Evolutionary conservation across 805 yeast genomes (phyloP).

Genomic region (Yamadazyma scolyti): DNA sequence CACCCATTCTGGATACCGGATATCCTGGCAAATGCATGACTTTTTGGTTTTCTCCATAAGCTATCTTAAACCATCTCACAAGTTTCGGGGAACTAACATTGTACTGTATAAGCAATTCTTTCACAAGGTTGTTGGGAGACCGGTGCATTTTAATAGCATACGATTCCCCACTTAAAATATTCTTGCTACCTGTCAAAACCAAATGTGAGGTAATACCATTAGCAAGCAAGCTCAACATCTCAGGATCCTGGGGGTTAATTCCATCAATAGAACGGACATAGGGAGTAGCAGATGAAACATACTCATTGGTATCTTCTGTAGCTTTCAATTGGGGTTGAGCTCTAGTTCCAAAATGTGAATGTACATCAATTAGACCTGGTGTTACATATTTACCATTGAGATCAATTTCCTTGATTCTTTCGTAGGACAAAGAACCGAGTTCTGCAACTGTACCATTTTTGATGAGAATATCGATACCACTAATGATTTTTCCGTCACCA

Average conservation of each 20-base stretch:
- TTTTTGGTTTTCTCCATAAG: constrained; percentile 7
- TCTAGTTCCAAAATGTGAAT: constrained; percentile 9
- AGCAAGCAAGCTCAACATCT: constrained; percentile 3
- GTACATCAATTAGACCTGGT: constrained; percentile 7
- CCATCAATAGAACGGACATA: constrained; percentile 8
- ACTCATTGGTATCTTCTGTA: constrained; percentile 8
- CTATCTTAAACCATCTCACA: constrained; percentile 7
- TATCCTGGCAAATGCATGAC: constrained; percentile 1
- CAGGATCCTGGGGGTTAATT: constrained; percentile 6
- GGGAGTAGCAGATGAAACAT: constrained; percentile 4
- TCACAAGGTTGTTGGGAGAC: constrained; percentile 4
- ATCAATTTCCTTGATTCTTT: not conserved
- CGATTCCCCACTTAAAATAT: constrained; percentile 7
- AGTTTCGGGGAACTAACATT: constrained; percentile 2
- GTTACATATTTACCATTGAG: constrained; percentile 3
- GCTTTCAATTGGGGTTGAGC: constrained; percentile 6
- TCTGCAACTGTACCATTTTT: constrained; percentile 2
- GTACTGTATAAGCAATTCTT: constrained; percentile 5
- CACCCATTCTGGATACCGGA: constrained; percentile 7
- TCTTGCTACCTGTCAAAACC: constrained; percentile 5
- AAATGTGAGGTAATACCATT: constrained; percentile 6
- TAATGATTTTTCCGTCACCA: constrained; percentile 2
- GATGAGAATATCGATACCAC: not conserved
- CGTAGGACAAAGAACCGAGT: not conserved
- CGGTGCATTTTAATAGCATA: constrained; percentile 5